Base-by-base conservation (phyloP, 306 rosid species). In the Prunus dulcis region DNA sequence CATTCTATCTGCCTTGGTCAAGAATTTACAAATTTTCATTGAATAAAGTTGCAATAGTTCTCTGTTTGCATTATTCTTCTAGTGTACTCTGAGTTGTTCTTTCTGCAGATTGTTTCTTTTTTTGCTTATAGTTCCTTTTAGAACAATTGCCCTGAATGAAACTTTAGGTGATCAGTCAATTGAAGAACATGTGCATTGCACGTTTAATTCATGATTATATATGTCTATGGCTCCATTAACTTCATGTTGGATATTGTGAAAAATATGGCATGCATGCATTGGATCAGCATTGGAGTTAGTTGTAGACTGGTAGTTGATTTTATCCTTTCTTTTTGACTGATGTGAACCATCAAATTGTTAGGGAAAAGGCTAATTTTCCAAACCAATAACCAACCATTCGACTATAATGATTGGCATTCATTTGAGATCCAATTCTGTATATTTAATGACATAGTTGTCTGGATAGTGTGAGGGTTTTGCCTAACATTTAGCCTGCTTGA, bases 271-370 rank as follows among this genome's bases (percentile, higher is more conserved):
- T 69, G 32, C 23, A 45, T 65, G 34, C 23, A 23, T 62, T 58
- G 53, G 80, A 81, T 72, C 20, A 22, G 56, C 58, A 56, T 50
- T 60, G 77, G 71, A 64, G 77, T 82, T 81, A 57, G 82, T 75
- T 83, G 86, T 75, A 56, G 87, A 83, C 66, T 73, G 83, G 80
- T 84, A 72, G 84, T 76, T 79, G 66, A 41, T 69, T 45, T 70
- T 45, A 52, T 60, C 55, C 25, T 17, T 38, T 23, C 58, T 46
- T 41, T 57, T 38, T 43, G 69, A 25, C 27, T 5, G 45, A 47
- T 64, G 70, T 70, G 46, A 73, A 73, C 72, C 7, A 51, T 34
- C 71, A 38, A 55, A 69, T 9, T 55, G 38, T 27, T 69, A 6
- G 41, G 68, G 30, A 14, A 38, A 43, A 5, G 73, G 56, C 53